phyloP scores from a whole-genome alignment of 2,329 filamentous ascomycete species.

The Aspergillus felis region DNA sequence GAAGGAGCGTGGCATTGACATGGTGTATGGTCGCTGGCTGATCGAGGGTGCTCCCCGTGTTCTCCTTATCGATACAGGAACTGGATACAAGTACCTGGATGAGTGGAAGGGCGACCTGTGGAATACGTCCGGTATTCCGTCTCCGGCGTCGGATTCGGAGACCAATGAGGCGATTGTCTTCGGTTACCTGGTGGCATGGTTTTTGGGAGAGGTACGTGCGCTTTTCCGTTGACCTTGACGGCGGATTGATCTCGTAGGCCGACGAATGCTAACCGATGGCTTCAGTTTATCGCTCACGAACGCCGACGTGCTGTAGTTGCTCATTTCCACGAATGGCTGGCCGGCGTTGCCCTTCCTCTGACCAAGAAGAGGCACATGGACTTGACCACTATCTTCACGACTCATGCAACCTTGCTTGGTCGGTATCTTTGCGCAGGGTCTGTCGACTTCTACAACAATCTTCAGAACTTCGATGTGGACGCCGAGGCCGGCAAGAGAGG shows the following conservation, averaged over 20 bases:
- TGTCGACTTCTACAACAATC: conserved; percentile 98
- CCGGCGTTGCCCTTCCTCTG: conserved; percentile 86
- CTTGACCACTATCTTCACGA: conserved; percentile 97
- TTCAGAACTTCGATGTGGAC: conserved; percentile 95
- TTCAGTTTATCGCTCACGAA: conserved; percentile 87
- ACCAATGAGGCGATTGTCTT: conserved; percentile 98
- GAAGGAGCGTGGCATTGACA: conserved; percentile 84
- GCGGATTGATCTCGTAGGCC: not conserved
- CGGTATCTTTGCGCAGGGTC: conserved; percentile 96
- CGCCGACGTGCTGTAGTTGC: conserved; percentile 89
- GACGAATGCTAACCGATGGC: conserved; percentile 12
- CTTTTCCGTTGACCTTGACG: not conserved
- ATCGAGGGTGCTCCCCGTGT: conserved; percentile 95
- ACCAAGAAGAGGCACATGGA: conserved; percentile 94
- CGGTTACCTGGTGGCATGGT: conserved; percentile 96
- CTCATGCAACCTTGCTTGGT: conserved; percentile 90
- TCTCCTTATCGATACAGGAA: conserved; percentile 89
- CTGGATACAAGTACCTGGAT: conserved; percentile 82
- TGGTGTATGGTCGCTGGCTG: conserved; percentile 92
- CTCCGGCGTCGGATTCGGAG: conserved; percentile 84
- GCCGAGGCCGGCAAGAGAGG: conserved; percentile 95
- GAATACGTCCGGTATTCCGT: conserved; percentile 90
- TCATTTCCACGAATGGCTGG: conserved; percentile 98
- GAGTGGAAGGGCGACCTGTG: conserved; percentile 98
- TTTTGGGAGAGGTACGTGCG: conserved; percentile 79